Percentiles rank a stretch among this genome's conserved stretches.
These are phyloP conservation scores for Fraxinus xanthoxyloides DNA, from an alignment of 305 asterid species.

Conservation along the genomic window DNA sequence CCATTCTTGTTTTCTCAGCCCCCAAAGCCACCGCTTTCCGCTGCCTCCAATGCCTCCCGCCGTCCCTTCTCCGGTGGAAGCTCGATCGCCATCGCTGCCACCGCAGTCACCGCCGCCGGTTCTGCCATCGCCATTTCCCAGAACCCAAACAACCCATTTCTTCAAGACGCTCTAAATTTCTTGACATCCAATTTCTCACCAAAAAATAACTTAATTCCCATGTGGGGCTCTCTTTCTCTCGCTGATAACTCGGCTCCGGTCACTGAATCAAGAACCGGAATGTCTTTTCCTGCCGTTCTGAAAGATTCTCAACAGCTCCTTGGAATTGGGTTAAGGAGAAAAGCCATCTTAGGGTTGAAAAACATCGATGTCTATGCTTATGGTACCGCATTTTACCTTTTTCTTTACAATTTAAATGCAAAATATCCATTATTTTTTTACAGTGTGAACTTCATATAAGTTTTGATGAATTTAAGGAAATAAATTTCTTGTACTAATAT, in stretches of 20 bases:
- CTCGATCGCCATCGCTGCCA: slow-evolving; percentile 31
- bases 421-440: neutral
- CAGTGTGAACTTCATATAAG: neutral
- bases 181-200: slow-evolving; percentile 37
- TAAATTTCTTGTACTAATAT: neutral
- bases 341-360: slow-evolving; percentile 75
- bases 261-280: slow-evolving; percentile 68
- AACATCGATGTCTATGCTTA: slow-evolving; percentile 88
- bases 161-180: slow-evolving; percentile 43
- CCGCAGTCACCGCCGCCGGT: slow-evolving; percentile 39
- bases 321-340: slow-evolving; percentile 73
- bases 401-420: neutral
- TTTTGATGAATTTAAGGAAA: neutral
- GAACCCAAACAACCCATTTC: slow-evolving; percentile 33
- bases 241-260: slow-evolving; percentile 45
- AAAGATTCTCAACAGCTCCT: slow-evolving; percentile 76
- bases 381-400: slow-evolving; percentile 47
- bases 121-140: slow-evolving; percentile 53
- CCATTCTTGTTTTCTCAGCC: slow-evolving; percentile 88
- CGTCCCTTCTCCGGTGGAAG: slow-evolving; percentile 31
- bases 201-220: slow-evolving; percentile 26
- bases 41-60: slow-evolving; percentile 37
- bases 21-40: slow-evolving; percentile 39
- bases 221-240: slow-evolving; percentile 72
- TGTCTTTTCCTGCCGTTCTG: slow-evolving; percentile 66